These are phyloP conservation scores for Nicotiana paniculata DNA, from an alignment of 257 asterid genomes.

Conservation along the genomic window DNA sequence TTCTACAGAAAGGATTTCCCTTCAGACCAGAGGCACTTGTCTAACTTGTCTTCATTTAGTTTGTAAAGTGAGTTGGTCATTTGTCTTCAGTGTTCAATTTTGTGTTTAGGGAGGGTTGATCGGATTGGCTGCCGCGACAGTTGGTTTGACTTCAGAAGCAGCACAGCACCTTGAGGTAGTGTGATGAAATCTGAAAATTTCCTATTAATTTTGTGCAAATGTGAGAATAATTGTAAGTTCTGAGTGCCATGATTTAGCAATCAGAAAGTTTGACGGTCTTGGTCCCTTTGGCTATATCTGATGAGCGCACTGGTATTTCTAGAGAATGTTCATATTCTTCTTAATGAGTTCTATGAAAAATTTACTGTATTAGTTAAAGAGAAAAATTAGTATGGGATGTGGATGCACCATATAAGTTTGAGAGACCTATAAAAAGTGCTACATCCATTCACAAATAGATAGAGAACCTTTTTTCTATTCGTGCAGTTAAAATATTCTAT, in stretches of 20 bases:
- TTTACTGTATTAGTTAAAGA: too few relatives aligned
- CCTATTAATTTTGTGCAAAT: background rate
- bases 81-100: background rate
- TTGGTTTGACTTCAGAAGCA: slow-evolving; percentile 88
- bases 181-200: background rate
- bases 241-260: background rate
- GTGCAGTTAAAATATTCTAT: too few relatives aligned
- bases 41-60: background rate
- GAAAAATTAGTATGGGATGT: too few relatives aligned
- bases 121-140: slow-evolving; percentile 97
- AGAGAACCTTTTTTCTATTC: too few relatives aligned
- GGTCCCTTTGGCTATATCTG: background rate
- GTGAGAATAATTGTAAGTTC: background rate
- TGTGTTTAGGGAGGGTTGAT: slow-evolving; percentile 80
- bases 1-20: too few relatives aligned
- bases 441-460: too few relatives aligned
- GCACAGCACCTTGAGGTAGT: slow-evolving; percentile 85
- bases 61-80: background rate
- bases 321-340: too few relatives aligned
- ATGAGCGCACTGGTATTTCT: background rate
- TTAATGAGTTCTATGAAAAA: too few relatives aligned
- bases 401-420: too few relatives aligned
- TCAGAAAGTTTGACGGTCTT: background rate
- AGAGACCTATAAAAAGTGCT: too few relatives aligned
- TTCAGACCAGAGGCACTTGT: too few relatives aligned